These are phyloP conservation scores for Diplodia sapinea DNA, from an alignment of 2,329 filamentous ascomycete genomes.

Conservation along the genomic window DNA sequence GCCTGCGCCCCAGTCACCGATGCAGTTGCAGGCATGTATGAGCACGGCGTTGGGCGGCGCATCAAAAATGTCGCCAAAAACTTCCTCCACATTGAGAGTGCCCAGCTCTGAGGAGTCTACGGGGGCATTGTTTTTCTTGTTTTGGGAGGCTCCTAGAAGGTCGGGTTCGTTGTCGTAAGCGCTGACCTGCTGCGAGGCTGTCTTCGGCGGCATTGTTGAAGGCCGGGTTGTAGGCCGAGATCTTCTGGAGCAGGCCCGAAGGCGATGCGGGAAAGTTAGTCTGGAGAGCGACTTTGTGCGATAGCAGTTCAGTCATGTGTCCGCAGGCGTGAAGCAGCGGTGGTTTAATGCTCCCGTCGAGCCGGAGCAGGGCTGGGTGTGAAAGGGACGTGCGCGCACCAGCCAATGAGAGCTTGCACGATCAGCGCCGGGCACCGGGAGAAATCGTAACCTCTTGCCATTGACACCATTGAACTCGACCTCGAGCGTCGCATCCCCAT, in stretches of 20 bases:
- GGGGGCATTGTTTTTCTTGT: neutral
- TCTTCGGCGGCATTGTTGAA: conserved; percentile 20
- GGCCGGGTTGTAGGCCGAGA: neutral
- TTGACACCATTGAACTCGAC: conserved; percentile 28
- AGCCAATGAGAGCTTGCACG: conserved; percentile 8
- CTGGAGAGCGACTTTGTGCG: neutral
- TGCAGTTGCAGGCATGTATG: conserved; percentile 66
- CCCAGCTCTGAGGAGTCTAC: neutral
- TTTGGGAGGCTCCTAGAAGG: neutral
- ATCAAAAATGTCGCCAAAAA: conserved; percentile 58
- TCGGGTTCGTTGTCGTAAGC: conserved; percentile 16
- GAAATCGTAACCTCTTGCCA: conserved; percentile 28
- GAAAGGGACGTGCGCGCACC: neutral
- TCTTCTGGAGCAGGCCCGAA: neutral
- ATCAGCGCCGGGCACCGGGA: conserved; percentile 24
- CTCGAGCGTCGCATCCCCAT: conserved; percentile 33
- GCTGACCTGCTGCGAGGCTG: conserved; percentile 18
- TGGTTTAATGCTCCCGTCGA: conserved; percentile 10
- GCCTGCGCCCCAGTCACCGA: conserved; percentile 64
- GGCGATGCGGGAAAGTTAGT: neutral
- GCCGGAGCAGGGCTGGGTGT: conserved; percentile 5
- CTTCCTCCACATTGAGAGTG: conserved; percentile 33
- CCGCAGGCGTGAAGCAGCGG: neutral
- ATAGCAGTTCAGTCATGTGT: neutral
- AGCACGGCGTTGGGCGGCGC: conserved; percentile 58